These are phyloP conservation scores for Paramecium bursaria DNA, from an alignment of 73 alveolate genomes.

Conservation along the genomic window DNA sequence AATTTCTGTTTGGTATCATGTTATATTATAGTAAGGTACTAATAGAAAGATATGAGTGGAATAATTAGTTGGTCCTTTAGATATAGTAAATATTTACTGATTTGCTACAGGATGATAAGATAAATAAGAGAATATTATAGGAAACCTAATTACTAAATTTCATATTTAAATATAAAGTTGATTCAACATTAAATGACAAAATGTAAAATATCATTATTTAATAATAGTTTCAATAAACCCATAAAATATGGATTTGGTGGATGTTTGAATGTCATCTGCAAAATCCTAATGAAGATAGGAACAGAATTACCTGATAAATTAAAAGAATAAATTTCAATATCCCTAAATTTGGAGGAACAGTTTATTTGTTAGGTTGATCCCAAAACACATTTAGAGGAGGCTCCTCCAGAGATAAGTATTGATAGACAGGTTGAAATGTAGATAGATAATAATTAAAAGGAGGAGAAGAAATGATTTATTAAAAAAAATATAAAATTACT, in stretches of 20 bases:
- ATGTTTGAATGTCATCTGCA: neutral
- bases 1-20: too few relatives aligned
- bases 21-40: too few relatives aligned
- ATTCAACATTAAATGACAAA: neutral
- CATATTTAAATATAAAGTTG: neutral
- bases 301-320: too few relatives aligned
- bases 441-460: too few relatives aligned
- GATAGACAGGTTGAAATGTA: conserved; percentile 55
- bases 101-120: conserved; percentile 1
- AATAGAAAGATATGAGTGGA: too few relatives aligned
- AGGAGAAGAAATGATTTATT: too few relatives aligned
- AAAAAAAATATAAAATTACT: too few relatives aligned
- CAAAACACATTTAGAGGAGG: conserved; percentile 38
- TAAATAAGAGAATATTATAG: neutral
- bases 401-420: conserved; percentile 59
- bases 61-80: neutral
- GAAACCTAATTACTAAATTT: conserved; percentile 2
- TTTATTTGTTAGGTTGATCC: conserved; percentile 49
- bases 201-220: neutral
- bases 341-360: neutral
- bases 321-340: neutral
- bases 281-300: too few relatives aligned
- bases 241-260: conserved; percentile 32
- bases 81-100: neutral
- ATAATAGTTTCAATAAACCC: neutral